phyloP scores from a whole-genome alignment of 1,139 yeast genomes.

The Geotrichum europaeum region DNA sequence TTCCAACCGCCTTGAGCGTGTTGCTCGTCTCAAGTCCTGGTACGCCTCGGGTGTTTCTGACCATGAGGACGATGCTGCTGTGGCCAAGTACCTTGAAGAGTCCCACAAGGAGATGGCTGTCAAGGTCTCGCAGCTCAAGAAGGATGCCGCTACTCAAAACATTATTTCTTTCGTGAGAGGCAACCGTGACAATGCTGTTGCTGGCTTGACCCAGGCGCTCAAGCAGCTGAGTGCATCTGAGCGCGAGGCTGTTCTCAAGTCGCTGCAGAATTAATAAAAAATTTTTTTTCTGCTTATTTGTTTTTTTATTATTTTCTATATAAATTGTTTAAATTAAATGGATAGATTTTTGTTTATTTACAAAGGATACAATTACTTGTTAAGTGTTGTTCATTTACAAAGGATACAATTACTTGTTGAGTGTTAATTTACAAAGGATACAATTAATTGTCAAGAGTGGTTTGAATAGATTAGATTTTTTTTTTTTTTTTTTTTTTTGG shows the following conservation, averaged over 20 bases:
- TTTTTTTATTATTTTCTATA: not conserved
- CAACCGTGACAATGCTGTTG: slow-evolving; percentile 49
- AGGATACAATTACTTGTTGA: too few relatives aligned
- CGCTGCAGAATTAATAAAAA: slow-evolving; percentile 4
- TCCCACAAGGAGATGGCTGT: slow-evolving; percentile 60
- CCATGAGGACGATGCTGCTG: slow-evolving; percentile 66
- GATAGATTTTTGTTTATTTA: too few relatives aligned
- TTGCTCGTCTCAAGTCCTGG: slow-evolving; percentile 85
- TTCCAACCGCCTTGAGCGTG: slow-evolving; percentile 70
- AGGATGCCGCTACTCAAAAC: slow-evolving; percentile 26
- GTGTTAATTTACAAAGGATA: too few relatives aligned
- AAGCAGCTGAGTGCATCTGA: slow-evolving; percentile 55
- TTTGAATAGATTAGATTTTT: too few relatives aligned
- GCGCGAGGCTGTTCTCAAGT: slow-evolving; percentile 45
- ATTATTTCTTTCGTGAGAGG: slow-evolving; percentile 22
- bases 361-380: too few relatives aligned
- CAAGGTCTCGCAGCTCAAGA: slow-evolving; percentile 50
- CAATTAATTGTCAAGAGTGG: too few relatives aligned
- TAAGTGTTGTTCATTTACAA: too few relatives aligned
- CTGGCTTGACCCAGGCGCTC: slow-evolving; percentile 57
- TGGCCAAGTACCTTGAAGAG: slow-evolving; percentile 81
- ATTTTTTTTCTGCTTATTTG: too few relatives aligned
- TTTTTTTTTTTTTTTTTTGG: too few relatives aligned
- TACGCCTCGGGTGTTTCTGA: slow-evolving; percentile 63
- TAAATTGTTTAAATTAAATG: not conserved